These are phyloP conservation scores for Termitomyces bulborhizus DNA, from an alignment of 768 basidiomycete species.

Conservation along the genomic window DNA sequence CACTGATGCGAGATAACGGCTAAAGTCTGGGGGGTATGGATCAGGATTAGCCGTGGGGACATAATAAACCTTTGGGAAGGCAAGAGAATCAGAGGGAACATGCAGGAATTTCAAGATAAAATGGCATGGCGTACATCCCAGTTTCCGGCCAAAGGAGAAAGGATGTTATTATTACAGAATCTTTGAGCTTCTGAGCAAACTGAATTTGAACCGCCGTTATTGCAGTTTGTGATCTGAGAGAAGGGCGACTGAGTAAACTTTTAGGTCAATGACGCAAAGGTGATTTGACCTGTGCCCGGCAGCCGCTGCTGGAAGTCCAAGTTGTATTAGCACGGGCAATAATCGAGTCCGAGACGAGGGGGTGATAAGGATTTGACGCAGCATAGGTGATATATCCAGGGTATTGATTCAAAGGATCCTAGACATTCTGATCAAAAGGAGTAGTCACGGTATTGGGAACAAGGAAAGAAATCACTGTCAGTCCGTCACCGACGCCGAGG, in stretches of 20 bases:
- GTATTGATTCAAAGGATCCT: conserved; percentile 47
- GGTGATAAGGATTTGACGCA: conserved; percentile 47
- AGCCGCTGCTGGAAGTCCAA: conserved; percentile 39
- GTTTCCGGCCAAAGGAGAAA: conserved; percentile 46
- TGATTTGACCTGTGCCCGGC: conserved; percentile 36
- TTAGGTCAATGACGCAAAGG: neutral
- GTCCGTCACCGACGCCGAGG: conserved; percentile 58
- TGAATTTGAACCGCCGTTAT: conserved; percentile 38
- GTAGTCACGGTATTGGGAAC: neutral
- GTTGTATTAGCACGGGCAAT: conserved; percentile 36
- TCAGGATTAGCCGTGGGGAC: conserved; percentile 39
- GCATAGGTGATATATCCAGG: conserved; percentile 55
- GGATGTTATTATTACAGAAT: conserved; percentile 52
- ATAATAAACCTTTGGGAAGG: conserved; percentile 35
- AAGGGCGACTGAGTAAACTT: neutral
- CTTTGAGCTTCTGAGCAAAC: conserved; percentile 52
- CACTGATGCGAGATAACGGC: conserved; percentile 23
- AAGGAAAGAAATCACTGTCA: conserved; percentile 36
- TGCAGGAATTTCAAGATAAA: neutral
- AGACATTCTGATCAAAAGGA: neutral
- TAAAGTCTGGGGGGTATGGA: conserved; percentile 43
- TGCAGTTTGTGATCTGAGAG: conserved; percentile 45
- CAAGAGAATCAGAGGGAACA: neutral
- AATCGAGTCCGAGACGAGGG: conserved; percentile 38
- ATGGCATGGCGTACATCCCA: conserved; percentile 34